phyloP scores from a whole-genome alignment of 768 basidiomycete genomes.

The Tricholomella constricta region DNA sequence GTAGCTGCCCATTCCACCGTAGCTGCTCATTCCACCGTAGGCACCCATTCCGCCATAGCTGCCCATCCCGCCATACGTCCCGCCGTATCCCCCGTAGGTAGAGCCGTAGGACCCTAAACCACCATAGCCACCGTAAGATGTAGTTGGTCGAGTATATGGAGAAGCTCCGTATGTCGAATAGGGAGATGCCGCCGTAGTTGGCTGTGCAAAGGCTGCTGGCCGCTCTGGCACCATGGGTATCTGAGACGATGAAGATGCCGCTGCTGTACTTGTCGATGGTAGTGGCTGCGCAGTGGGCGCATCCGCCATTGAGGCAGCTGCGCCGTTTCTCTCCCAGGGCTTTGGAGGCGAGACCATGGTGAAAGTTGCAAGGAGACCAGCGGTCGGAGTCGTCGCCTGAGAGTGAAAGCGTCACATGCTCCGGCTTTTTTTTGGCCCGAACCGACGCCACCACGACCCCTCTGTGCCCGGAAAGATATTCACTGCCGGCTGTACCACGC shows the following conservation, averaged over 20 bases:
- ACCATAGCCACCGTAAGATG: slow-evolving; percentile 33
- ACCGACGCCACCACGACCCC: too few species aligned
- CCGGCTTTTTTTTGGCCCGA: background rate
- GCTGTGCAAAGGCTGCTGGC: slow-evolving; percentile 53
- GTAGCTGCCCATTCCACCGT: slow-evolving; percentile 21
- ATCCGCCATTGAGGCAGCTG: slow-evolving; percentile 31
- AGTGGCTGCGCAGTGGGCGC: slow-evolving; percentile 28
- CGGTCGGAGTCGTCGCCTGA: too few species aligned
- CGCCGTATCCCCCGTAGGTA: too few species aligned
- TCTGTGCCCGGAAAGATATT: too few species aligned
- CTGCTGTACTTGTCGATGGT: slow-evolving; percentile 27
- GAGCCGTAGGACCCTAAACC: slow-evolving; percentile 22
- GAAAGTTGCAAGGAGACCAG: slow-evolving; percentile 2
- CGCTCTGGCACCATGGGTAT: slow-evolving; percentile 56
- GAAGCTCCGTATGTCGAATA: slow-evolving; percentile 43
- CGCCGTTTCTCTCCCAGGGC: slow-evolving; percentile 78
- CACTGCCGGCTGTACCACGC: too few species aligned
- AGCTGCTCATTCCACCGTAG: slow-evolving; percentile 15
- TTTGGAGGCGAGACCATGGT: slow-evolving; percentile 85
- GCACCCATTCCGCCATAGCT: slow-evolving; percentile 30
- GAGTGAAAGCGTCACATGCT: slow-evolving; percentile 1
- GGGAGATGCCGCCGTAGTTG: slow-evolving; percentile 43
- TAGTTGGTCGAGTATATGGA: slow-evolving; percentile 45
- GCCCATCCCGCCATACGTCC: slow-evolving; percentile 18
- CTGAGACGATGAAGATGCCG: slow-evolving; percentile 28